Base-by-base conservation (phyloP, 1,139 yeast species). In the Sugiyamaella castrensis region DNA sequence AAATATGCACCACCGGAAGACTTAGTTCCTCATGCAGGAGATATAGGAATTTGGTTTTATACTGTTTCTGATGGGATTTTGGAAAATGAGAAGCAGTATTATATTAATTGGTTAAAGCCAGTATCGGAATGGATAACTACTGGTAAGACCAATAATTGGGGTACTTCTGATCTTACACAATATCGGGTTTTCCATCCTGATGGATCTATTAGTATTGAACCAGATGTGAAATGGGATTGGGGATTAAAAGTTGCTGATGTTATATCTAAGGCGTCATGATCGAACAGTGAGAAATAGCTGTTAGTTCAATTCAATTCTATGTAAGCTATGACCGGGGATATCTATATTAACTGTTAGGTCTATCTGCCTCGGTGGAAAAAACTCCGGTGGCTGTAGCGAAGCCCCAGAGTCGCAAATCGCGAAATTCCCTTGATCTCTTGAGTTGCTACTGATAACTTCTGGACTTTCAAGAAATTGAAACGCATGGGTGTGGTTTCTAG, bases 191-290 rank as follows among this genome's bases (percentile, higher is more conserved):
- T 66, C 41, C 52, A 57, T 26, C 41, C 54, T 15, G 67, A 67
- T 49, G 72, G 72, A 8, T 29, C 59, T 1, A 56, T 59, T 11
- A 52, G 51, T 5, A 55, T 62, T 34, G 55, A 53, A 11, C 57
- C 53, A 5, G 72, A 69, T 52, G 56, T 58, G 4, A 54, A 58
- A 34, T 69, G 72, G 72, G 66, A 67, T 27, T 66, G 71, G 69
- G 65, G 69, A n/a, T 51, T 63, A 49, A 60, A 58, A 32, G 70
- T 68, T n/a, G 55, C 65, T 2, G 48, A 62, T 28, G 59, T 42
- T 10, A 35, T 42, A 9, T 33, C 40, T 10, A 12, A 16, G 11
- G 31, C 40, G 8, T 19, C 24, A n/a, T n/a, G n/a, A n/a, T n/a
- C n/a, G n/a, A n/a, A n/a, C n/a, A n/a, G n/a, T n/a, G n/a, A n/a